Conservation (phyloP, 1,284 basidiomycete genomes). For the Boletellus sp. region DNA sequence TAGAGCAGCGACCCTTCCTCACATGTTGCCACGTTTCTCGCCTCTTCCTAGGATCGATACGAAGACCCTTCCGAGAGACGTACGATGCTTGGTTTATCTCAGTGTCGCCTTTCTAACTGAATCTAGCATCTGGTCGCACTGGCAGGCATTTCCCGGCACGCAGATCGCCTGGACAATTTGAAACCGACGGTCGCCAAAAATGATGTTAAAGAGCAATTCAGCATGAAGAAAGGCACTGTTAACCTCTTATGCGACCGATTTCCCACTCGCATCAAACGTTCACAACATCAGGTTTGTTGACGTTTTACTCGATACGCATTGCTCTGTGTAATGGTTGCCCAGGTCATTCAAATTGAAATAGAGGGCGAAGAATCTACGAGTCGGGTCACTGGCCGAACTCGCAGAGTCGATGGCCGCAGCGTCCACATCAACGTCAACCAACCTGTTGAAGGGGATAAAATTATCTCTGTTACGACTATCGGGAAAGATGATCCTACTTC, state of each 20-base stretch:
- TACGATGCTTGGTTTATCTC: constrained; percentile 2
- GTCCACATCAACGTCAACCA: constrained; percentile 24
- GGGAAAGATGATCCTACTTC: constrained; percentile 42
- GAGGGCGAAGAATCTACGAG: neutral
- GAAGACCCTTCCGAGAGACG: constrained; percentile 10
- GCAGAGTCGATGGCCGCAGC: constrained; percentile 18
- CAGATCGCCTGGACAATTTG: constrained; percentile 35
- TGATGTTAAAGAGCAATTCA: constrained; percentile 36
- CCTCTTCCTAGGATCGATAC: constrained; percentile 24
- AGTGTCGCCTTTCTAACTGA: neutral
- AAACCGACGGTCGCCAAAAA: constrained; percentile 42
- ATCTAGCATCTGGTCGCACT: constrained; percentile 37
- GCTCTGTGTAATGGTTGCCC: neutral
- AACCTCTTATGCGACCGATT: constrained; percentile 40
- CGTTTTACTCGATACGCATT: neutral
- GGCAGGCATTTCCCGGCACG: constrained; percentile 39
- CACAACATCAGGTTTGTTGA: constrained; percentile 33
- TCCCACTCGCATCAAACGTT: constrained; percentile 37
- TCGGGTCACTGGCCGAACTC: constrained; percentile 14
- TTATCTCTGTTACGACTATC: constrained; percentile 38
- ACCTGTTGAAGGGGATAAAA: constrained; percentile 17
- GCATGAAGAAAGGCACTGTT: constrained; percentile 24
- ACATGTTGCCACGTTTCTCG: constrained; percentile 16
- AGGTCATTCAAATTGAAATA: constrained; percentile 24
- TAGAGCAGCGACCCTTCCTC: constrained; percentile 26